Evolutionary conservation across 768 basidiomycete species (phyloP), one percentile per base, ranked within the genome.

Genomic region (Podaxis sp.): DNA sequence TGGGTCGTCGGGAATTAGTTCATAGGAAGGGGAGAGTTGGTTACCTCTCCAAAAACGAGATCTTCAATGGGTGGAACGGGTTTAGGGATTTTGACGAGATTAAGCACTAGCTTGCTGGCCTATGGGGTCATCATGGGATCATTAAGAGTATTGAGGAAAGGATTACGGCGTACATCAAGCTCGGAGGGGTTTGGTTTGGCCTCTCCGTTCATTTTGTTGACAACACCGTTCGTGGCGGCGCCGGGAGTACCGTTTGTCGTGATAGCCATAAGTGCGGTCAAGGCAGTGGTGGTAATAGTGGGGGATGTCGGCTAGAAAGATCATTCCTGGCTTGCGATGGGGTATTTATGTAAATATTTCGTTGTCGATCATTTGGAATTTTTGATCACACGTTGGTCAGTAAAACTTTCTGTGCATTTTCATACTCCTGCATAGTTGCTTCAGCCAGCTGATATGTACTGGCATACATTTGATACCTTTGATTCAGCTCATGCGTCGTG

Each of bases 31-130:
- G 1, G 11, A 40, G 15, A 72, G 37, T 5, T 38, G n/a, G 78
- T 62, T 65, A 85, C 88, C 75, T 80, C 75, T 17, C 90, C 89
- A 54, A 90, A 91, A 1, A 70, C 71, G 41, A 89, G 72, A 6
- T 76, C 72, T 38, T 84, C 79, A 0, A 79, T 73, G 2, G 74
- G 69, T 0, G 84, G 84, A 0, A 90, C 64, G 1, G 78, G 72
- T 71, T 88, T 90, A 10, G 82, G 76, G 2, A 75, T 69, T 3
- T 80, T 71, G 1, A 84, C 76, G 46, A 77, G 75, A 11, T 70
- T 81, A 2, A 89, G 69, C 5, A 72, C 77, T 11, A 91, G 73
- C 66, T 79, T 84, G 5, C 86, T 82, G 1, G 85, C 79, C 90
- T 91, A 64, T 10, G 58, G 46, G 48, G 15, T 22, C 49, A 12